Conservation (phyloP, 2,329 filamentous ascomycete genomes). For the Apiospora pterosperma region DNA sequence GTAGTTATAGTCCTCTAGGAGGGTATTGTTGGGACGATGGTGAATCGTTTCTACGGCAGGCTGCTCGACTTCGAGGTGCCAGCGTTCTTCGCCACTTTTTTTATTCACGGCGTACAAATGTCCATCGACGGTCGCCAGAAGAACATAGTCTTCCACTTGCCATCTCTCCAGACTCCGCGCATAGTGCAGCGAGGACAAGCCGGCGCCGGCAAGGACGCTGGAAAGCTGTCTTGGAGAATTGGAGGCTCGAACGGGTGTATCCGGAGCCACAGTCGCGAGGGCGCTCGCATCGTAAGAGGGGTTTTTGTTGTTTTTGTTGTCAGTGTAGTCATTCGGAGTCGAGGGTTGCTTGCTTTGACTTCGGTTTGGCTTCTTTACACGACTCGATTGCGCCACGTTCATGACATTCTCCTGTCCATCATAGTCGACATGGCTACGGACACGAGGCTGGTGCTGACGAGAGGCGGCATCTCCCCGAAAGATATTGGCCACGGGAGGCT, state of each 20-base stretch:
- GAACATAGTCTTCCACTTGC: slow-evolving; percentile 99
- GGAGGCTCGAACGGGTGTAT: slow-evolving; percentile 92
- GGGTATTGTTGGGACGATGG: slow-evolving; percentile 65
- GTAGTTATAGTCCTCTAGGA: slow-evolving; percentile 52
- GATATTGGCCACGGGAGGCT: slow-evolving; percentile 21
- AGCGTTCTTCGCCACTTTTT: slow-evolving; percentile 77
- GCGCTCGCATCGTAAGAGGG: slow-evolving; percentile 75
- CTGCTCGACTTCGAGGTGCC: slow-evolving; percentile 79
- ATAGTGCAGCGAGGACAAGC: slow-evolving; percentile 78
- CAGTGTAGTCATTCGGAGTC: slow-evolving; percentile 5
- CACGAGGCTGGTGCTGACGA: slow-evolving; percentile 7
- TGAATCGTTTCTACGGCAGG: slow-evolving; percentile 91
- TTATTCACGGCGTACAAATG: slow-evolving; percentile 89
- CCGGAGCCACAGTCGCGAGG: slow-evolving; percentile 97
- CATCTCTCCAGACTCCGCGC: slow-evolving; percentile 98
- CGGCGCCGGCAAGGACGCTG: slow-evolving; percentile 52
- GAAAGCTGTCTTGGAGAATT: slow-evolving; percentile 63
- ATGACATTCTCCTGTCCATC: neutral
- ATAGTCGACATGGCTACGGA: slow-evolving; percentile 12
- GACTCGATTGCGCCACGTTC: neutral
- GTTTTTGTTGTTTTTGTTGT: neutral
- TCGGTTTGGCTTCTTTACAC: neutral
- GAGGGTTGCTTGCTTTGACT: neutral
- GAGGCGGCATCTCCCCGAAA: slow-evolving; percentile 13
- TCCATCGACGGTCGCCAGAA: slow-evolving; percentile 99